Percentiles rank a stretch among this genome's conserved stretches.
phyloP scores from a whole-genome alignment of 139 green algal genomes.

The Edaphochlamys debaryana region DNA sequence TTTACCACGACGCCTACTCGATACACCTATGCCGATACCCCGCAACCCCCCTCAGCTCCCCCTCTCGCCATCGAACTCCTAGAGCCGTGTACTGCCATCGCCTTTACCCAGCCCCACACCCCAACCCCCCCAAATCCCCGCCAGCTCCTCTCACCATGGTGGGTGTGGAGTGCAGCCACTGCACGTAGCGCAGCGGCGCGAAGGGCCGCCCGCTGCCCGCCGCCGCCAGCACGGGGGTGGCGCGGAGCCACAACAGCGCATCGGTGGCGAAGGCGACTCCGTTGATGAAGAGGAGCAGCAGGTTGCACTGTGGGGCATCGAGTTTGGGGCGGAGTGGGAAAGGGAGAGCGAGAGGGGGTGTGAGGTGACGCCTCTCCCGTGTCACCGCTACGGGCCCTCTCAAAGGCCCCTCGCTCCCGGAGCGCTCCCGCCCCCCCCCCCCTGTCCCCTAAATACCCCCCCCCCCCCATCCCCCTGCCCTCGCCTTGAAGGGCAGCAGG shows the following conservation, averaged over 20 bases:
- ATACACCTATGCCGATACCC: no score
- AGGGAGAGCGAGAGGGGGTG: not conserved
- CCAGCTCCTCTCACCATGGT: constrained; percentile 53
- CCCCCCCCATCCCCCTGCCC: not conserved
- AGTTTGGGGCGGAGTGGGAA: not conserved
- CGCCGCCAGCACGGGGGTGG: constrained; percentile 22
- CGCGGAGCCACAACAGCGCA: constrained; percentile 31
- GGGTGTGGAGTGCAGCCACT: constrained; percentile 62
- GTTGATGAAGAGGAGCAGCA: constrained; percentile 61
- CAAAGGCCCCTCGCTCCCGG: no score
- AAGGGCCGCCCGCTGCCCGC: constrained; percentile 2
- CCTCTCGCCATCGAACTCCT: no score
- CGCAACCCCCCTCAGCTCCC: no score
- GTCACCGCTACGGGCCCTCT: not conserved
- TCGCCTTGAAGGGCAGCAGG: constrained; percentile 34
- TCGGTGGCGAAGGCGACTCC: constrained; percentile 53
- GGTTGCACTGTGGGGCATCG: constrained; percentile 48
- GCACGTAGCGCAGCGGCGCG: constrained; percentile 60
- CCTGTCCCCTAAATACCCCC: not conserved
- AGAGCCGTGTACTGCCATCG: no score
- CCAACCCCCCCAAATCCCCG: no score
- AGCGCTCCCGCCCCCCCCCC: no score
- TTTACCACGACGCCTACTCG: no score
- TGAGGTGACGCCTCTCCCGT: not conserved
- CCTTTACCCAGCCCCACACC: no score